These are phyloP conservation scores for Chrysosporium keratinophilum DNA, from an alignment of 2,329 filamentous ascomycete genomes.

Conservation along the genomic window DNA sequence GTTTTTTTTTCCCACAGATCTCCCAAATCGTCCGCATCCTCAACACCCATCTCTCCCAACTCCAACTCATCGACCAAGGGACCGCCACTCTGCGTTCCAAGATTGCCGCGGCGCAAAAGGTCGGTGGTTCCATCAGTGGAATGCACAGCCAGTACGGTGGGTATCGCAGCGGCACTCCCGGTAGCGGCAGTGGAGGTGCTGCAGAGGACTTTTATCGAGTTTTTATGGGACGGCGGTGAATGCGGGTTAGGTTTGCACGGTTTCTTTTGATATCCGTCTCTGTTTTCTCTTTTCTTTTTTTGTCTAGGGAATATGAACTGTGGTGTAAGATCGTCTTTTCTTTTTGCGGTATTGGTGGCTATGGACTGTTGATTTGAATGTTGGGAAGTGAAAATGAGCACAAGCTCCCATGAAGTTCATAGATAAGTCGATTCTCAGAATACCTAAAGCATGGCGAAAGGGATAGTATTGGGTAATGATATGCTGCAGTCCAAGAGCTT, in stretches of 20 bases:
- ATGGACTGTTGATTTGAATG: not conserved
- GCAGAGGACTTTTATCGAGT: conserved; percentile 86
- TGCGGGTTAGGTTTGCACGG: conserved; percentile 17
- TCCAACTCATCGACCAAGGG: conserved; percentile 87
- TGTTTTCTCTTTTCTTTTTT: conserved; percentile 4
- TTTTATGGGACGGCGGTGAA: conserved; percentile 58
- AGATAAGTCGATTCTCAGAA: not conserved
- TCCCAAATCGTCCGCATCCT: conserved; percentile 92
- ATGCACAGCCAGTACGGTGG: conserved; percentile 28
- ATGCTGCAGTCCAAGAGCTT: too few relatives aligned
- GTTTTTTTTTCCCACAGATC: conserved; percentile 45
- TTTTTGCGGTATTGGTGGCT: not conserved
- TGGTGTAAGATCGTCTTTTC: not conserved
- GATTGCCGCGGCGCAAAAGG: conserved; percentile 71
- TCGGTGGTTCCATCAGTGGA: conserved; percentile 50
- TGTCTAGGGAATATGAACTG: not conserved
- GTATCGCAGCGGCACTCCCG: conserved; percentile 14
- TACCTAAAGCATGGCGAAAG: not conserved
- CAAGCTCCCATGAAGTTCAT: not conserved
- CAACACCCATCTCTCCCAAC: conserved; percentile 80
- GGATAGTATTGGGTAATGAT: too few relatives aligned
- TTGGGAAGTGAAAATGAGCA: not conserved
- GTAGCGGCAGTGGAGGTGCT: conserved; percentile 43
- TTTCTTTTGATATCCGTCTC: not conserved
- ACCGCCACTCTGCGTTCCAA: conserved; percentile 71